These are phyloP conservation scores for Lichtheimia ramosa DNA, from an alignment of 371 early-diverging fungal genomes.

Conservation along the genomic window DNA sequence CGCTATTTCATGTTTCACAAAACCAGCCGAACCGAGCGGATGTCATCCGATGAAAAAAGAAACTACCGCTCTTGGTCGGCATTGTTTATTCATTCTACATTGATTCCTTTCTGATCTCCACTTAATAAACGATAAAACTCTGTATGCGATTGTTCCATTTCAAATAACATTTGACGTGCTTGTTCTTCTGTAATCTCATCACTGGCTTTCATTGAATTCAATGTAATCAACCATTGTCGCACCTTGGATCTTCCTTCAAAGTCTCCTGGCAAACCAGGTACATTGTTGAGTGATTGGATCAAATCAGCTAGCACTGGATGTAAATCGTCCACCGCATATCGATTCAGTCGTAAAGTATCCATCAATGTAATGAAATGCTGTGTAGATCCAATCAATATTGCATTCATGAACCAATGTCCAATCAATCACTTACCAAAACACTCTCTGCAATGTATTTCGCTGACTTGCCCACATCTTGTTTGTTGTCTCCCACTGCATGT, in stretches of 20 bases:
- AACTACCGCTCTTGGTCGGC: background rate
- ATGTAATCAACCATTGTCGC: conserved; percentile 85
- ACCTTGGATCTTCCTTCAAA: conserved; percentile 83
- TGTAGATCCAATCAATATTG: background rate
- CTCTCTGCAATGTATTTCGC: conserved; percentile 88
- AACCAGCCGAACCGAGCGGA: background rate
- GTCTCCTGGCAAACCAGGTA: conserved; percentile 76
- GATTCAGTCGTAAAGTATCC: conserved; percentile 87
- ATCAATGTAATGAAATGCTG: conserved; percentile 89
- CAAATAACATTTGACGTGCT: conserved; percentile 90
- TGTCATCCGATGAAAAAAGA: background rate
- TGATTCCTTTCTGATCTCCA: conserved; percentile 35
- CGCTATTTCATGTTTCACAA: background rate
- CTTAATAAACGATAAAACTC: conserved; percentile 65
- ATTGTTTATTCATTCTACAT: background rate
- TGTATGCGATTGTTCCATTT: conserved; percentile 79
- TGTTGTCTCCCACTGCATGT: conserved; percentile 67
- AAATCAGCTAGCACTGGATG: conserved; percentile 91
- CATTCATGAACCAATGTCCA: background rate
- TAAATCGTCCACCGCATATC: conserved; percentile 88
- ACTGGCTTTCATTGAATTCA: conserved; percentile 90
- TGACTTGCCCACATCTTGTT: conserved; percentile 50
- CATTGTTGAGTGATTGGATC: conserved; percentile 84
- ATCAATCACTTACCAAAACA: conserved; percentile 57
- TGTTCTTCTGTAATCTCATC: conserved; percentile 89